A percentile compares a stretch with the other conserved stretches of the same genome.
Conservation (phyloP, 2,329 filamentous ascomycete species). For the Keithomyces neogunnii region DNA sequence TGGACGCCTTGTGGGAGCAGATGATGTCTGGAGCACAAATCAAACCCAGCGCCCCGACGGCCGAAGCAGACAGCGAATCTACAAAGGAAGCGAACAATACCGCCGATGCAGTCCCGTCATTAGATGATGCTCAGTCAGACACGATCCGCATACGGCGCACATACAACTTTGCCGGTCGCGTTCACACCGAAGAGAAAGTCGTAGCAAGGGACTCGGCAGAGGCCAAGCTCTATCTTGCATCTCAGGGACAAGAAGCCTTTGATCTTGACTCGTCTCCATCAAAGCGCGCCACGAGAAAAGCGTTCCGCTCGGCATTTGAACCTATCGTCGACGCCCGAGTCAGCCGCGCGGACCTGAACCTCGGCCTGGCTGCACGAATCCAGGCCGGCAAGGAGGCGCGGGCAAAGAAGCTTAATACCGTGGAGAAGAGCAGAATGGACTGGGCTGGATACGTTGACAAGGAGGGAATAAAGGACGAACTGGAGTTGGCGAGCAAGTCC, state of each 20-base stretch:
- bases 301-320: conserved; percentile 56
- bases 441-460: conserved; percentile 66
- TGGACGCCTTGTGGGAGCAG: conserved; percentile 61
- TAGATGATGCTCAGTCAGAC: conserved; percentile 7
- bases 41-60: neutral
- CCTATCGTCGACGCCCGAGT: conserved; percentile 37
- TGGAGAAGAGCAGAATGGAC: conserved; percentile 66
- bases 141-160: conserved; percentile 60
- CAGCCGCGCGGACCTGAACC: conserved; percentile 47
- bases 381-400: conserved; percentile 39
- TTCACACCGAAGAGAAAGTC: conserved; percentile 63
- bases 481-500: conserved; percentile 54
- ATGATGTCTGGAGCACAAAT: conserved; percentile 43
- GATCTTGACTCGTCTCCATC: conserved; percentile 20
- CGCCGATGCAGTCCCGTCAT: neutral
- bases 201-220: conserved; percentile 58
- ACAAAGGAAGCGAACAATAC: conserved; percentile 15
- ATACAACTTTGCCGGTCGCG: conserved; percentile 67
- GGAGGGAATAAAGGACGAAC: conserved; percentile 61
- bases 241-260: conserved; percentile 28
- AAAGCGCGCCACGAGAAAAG: conserved; percentile 41
- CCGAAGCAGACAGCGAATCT: conserved; percentile 6
- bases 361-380: conserved; percentile 42
- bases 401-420: conserved; percentile 59
- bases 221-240: conserved; percentile 54